Conservation (phyloP, 2,329 filamentous ascomycete genomes). For the Aspergillus transmontanensis region DNA sequence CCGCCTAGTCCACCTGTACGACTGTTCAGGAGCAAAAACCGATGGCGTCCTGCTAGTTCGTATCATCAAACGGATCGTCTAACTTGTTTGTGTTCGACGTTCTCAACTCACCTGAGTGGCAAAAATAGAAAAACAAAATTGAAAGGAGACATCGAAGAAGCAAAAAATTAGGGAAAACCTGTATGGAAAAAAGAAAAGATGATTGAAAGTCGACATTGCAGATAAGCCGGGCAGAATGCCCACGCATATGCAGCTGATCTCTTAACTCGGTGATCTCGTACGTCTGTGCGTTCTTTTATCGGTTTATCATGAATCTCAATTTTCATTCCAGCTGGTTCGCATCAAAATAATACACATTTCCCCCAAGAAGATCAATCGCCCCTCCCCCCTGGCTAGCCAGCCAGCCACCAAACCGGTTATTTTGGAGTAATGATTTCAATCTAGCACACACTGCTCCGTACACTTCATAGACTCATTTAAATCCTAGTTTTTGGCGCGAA, state of each 20-base stretch:
- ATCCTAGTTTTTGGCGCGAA: not conserved
- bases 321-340: not conserved
- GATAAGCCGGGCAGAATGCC: not conserved
- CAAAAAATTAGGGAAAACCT: not conserved
- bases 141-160: not conserved
- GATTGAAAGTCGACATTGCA: not conserved
- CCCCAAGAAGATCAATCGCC: not conserved
- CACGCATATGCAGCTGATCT: conserved; percentile 5
- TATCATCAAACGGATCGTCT: conserved; percentile 60
- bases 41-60: conserved; percentile 73
- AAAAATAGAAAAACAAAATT: not conserved
- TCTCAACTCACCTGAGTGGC: not conserved
- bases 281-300: not conserved
- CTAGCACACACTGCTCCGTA: not conserved
- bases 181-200: not conserved
- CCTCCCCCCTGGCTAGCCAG: not conserved
- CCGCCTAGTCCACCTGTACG: conserved; percentile 74
- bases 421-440: not conserved
- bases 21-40: conserved; percentile 66
- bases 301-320: not conserved
- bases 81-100: not conserved
- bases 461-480: not conserved
- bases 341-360: not conserved
- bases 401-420: not conserved
- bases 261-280: not conserved